Base-by-base conservation (phyloP, 192 early-diverging fungal genomes). In the Backusella australiensis region DNA sequence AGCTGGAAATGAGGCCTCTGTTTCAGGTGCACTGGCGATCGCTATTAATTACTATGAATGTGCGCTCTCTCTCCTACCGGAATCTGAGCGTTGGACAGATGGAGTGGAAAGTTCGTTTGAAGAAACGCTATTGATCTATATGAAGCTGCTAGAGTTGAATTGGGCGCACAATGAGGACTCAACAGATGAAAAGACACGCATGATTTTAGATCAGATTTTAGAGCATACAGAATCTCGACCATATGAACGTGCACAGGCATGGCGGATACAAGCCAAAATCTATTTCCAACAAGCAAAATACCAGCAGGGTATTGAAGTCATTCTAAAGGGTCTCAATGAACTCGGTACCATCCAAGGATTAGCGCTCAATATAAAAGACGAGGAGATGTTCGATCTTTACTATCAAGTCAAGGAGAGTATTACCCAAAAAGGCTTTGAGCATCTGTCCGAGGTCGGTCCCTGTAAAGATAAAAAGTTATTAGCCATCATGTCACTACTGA, bases 121-220 rank as follows among this genome's bases (percentile, higher is more conserved):
- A 6, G 78, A 80, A 49, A 80, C 78, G 4, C 14, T 80, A 39
- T n/a, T 71, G 29, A 36, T 80, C 4, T 72, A 76, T 39, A 76
- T 70, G 68, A 69, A 70, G 17, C 15, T 76, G 17, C 38, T 66
- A 12, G 67, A 76, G 34, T 4, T 70, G 2, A 70, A 67, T 41
- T 76, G 75, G 75, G 14, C 42, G 9, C 26, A 71, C 9, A 71
- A 44, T 17, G n/a, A 36, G 6, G 70, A 75, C 32, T 49, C 26
- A 4, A 8, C 38, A 32, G 17, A 32, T 15, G 67, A 32, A 1
- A 32, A 67, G 8, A 32, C 65, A 9, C 17, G 17, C 8, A 19
- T 5, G 4, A 35, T 53, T 21, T 39, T 76, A 17, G 14, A 76
- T n/a, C 32, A 69, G 42, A 70, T 76, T 34, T 52, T 76, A 32